Evolutionary conservation across 2,329 filamentous ascomycete species (phyloP).

Genomic region (Annulohypoxylon truncatum): DNA sequence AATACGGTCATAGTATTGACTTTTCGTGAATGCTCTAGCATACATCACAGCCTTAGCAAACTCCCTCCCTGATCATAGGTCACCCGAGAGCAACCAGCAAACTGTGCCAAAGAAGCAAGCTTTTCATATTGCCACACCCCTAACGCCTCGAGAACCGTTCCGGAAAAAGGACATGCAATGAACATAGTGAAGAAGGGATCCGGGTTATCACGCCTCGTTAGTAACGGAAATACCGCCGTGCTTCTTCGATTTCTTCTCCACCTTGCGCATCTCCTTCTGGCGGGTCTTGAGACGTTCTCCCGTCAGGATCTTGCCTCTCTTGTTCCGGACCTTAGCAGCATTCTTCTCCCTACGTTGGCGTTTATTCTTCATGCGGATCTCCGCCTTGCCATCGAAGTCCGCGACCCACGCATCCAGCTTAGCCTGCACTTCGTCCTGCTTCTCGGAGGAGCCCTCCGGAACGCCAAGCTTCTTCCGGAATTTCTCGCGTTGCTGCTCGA

Average conservation of each 20-base stretch:
- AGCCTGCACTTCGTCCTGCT: slow-evolving; percentile 43
- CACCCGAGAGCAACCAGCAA: background rate
- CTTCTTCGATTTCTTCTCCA: slow-evolving; percentile 35
- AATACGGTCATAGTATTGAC: background rate
- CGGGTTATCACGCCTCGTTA: background rate
- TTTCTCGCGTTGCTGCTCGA: slow-evolving; percentile 44
- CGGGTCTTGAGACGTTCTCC: slow-evolving; percentile 38
- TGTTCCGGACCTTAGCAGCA: slow-evolving; percentile 30
- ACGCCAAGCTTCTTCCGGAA: slow-evolving; percentile 45
- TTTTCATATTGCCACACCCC: slow-evolving; percentile 12
- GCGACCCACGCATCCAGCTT: slow-evolving; percentile 41
- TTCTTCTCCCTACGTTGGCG: slow-evolving; percentile 40
- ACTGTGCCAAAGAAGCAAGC: background rate
- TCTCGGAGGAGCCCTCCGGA: slow-evolving; percentile 36
- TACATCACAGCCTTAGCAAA: background rate
- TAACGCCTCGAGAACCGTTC: slow-evolving; percentile 1
- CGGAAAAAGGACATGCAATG: background rate
- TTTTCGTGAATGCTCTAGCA: slow-evolving; percentile 1
- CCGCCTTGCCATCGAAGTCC: slow-evolving; percentile 34
- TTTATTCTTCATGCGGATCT: slow-evolving; percentile 40
- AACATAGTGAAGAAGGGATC: background rate
- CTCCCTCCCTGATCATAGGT: background rate
- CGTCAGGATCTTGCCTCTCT: slow-evolving; percentile 37
- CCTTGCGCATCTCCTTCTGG: slow-evolving; percentile 31
- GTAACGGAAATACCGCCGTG: slow-evolving; percentile 13